Conservation (phyloP, 164 flowering plant genomes). For the Vitis rotundifolia region DNA sequence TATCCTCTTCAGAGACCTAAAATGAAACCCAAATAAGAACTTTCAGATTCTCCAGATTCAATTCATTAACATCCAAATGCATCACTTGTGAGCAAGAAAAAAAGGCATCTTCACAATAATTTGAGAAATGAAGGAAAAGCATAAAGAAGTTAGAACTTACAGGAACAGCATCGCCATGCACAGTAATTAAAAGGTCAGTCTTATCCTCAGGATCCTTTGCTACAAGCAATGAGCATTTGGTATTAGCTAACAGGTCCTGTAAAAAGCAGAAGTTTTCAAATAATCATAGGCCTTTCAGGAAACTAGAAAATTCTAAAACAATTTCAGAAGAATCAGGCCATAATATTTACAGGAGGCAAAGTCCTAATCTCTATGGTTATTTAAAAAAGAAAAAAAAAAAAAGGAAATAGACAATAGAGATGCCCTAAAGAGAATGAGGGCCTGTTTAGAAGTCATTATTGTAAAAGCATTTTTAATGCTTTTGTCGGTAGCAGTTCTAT, state of each 20-base stretch:
- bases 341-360: no score
- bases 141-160: constrained; percentile 39
- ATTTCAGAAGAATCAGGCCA: no score
- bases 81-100: background rate
- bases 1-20: constrained; percentile 69
- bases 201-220: constrained; percentile 89
- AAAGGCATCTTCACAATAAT: background rate
- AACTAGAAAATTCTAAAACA: no score
- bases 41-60: background rate
- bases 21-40: background rate
- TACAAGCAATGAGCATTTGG: constrained; percentile 85
- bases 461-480: no score
- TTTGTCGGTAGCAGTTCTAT: no score
- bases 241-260: constrained; percentile 75
- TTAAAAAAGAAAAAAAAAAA: no score
- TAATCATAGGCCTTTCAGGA: background rate
- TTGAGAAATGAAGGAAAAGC: background rate
- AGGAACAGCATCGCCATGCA: constrained; percentile 79
- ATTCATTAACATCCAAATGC: background rate
- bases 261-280: constrained; percentile 12
- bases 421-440: no score
- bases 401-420: no score
- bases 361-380: no score
- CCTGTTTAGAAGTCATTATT: no score
- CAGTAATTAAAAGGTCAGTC: constrained; percentile 68